Percentiles rank a stretch among this genome's conserved stretches.
These are phyloP conservation scores for Claviceps sp. DNA, from an alignment of 2,329 filamentous ascomycete species.

Conservation along the genomic window DNA sequence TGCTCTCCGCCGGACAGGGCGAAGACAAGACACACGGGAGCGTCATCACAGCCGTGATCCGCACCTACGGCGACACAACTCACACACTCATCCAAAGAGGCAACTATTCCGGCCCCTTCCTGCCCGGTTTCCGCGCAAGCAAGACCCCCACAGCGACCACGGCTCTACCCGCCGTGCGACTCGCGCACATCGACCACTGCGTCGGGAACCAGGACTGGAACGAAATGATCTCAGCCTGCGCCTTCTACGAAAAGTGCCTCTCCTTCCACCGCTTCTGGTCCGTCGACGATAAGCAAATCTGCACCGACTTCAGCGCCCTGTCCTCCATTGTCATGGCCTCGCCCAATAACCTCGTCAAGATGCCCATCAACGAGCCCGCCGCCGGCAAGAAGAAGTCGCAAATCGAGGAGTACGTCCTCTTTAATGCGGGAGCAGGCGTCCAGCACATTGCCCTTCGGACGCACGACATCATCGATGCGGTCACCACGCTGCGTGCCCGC, in stretches of 20 bases:
- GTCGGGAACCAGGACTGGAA: slow-evolving; percentile 96
- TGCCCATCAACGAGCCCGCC: slow-evolving; percentile 97
- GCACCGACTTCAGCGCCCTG: slow-evolving; percentile 81
- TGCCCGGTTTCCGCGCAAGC: slow-evolving; percentile 64
- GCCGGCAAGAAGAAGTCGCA: slow-evolving; percentile 81
- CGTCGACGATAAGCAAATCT: slow-evolving; percentile 86
- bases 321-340: slow-evolving; percentile 85
- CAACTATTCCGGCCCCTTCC: slow-evolving; percentile 60
- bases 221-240: slow-evolving; percentile 58
- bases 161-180: slow-evolving; percentile 46
- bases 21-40: slow-evolving; percentile 49
- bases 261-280: slow-evolving; percentile 97
- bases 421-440: slow-evolving; percentile 79
- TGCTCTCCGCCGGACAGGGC: slow-evolving; percentile 9
- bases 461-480: slow-evolving; percentile 61
- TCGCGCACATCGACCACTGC: slow-evolving; percentile 83
- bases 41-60: slow-evolving; percentile 65
- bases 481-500: slow-evolving; percentile 66
- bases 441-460: slow-evolving; percentile 89
- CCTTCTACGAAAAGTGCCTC: slow-evolving; percentile 74
- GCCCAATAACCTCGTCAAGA: slow-evolving; percentile 77
- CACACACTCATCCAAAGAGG: slow-evolving; percentile 74
- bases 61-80: slow-evolving; percentile 89
- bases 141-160: slow-evolving; percentile 24
- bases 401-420: slow-evolving; percentile 86